Conservation (phyloP, 148 eudicot genomes). For the Cornus controversa region DNA sequence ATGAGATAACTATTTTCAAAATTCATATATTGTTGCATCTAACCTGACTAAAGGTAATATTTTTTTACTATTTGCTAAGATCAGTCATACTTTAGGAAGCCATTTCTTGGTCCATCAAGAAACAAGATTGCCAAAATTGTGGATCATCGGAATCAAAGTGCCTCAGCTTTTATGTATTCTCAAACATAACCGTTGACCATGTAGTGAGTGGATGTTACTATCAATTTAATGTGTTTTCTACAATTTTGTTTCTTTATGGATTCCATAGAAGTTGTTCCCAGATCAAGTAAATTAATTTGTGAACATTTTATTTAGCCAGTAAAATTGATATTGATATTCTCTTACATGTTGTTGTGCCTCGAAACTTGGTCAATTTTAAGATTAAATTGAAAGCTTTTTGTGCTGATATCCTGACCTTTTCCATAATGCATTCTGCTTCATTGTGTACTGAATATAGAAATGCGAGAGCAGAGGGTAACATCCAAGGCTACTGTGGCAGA, state of each 20-base stretch:
- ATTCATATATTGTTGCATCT: no score
- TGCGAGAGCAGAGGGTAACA: constrained; percentile 74
- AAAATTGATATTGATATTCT: neutral
- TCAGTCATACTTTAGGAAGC: neutral
- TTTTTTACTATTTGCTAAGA: no score
- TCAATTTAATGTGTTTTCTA: no score
- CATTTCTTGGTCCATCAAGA: neutral
- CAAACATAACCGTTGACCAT: no score
- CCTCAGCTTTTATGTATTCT: neutral
- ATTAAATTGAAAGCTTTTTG: constrained; percentile 1
- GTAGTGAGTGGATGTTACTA: no score
- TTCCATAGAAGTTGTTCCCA: neutral
- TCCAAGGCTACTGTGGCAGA: constrained; percentile 56
- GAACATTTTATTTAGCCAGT: neutral
- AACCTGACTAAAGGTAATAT: no score
- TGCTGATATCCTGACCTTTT: constrained; percentile 7
- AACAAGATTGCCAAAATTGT: neutral
- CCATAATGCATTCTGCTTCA: constrained; percentile 11
- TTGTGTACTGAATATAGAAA: constrained; percentile 46
- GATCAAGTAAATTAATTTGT: neutral
- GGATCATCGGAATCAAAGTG: neutral
- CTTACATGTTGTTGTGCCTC: constrained; percentile 11
- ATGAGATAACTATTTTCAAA: no score
- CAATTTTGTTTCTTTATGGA: neutral
- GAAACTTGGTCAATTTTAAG: neutral